Conservation (phyloP, 768 basidiomycete species). For the Sutorius australiensis region DNA sequence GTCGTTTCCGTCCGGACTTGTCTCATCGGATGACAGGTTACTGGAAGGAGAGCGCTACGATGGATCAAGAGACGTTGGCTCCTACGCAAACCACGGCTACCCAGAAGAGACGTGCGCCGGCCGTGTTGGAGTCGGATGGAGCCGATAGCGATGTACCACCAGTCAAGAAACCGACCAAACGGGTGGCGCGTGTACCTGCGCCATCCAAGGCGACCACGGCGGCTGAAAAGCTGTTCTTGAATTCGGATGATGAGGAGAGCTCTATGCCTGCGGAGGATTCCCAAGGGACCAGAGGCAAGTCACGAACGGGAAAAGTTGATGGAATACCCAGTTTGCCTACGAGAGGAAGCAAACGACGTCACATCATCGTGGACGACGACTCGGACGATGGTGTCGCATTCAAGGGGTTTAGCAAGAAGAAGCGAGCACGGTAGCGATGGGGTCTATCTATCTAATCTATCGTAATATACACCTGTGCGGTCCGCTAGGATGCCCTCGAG, state of each 20-base stretch:
- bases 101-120: slow-evolving; percentile 25
- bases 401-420: slow-evolving; percentile 51
- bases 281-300: background rate
- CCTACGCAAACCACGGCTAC: slow-evolving; percentile 18
- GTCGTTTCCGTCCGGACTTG: background rate
- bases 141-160: slow-evolving; percentile 26
- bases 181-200: slow-evolving; percentile 20
- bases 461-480: slow-evolving; percentile 1
- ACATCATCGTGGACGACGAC: slow-evolving; percentile 56
- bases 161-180: slow-evolving; percentile 10
- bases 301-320: slow-evolving; percentile 5
- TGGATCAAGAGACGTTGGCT: slow-evolving; percentile 14
- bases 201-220: slow-evolving; percentile 26
- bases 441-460: background rate
- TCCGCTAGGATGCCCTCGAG: slow-evolving; percentile 4
- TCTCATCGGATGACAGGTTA: slow-evolving; percentile 39
- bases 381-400: slow-evolving; percentile 72
- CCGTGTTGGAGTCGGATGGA: slow-evolving; percentile 42
- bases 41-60: slow-evolving; percentile 44
- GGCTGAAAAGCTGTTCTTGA: slow-evolving; percentile 47
- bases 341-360: slow-evolving; percentile 24
- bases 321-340: slow-evolving; percentile 3
- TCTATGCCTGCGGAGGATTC: background rate
- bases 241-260: slow-evolving; percentile 43
- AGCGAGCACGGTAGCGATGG: slow-evolving; percentile 6